Base-by-base conservation (phyloP, 768 basidiomycete species). In the Chalciporus sphaerocephalus region DNA sequence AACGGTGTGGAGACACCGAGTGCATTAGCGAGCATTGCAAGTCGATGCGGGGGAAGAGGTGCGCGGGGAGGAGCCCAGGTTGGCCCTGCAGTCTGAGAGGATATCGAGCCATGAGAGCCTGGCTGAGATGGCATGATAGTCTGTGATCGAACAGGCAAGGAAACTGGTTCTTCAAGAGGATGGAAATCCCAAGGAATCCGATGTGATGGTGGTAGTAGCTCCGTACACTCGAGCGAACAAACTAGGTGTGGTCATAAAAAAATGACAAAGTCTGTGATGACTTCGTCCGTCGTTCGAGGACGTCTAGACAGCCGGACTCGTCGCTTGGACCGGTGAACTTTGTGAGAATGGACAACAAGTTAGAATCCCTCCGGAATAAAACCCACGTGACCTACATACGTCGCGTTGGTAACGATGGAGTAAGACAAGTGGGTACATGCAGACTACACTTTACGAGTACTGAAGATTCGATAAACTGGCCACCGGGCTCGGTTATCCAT, bases 11-110 rank as follows among this genome's bases (percentile, higher is more conserved):
- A 74, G 28, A 92, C 81, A 37, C 90, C 90, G 35, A 92, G 80
- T 3, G 90, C 89, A 59, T 92, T 92, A 13, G 88, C 90, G 18
- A 92, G 72, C 54, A 85, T 87, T 27, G 87, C 90, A 9, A 92
- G 79, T 11, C 86, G 75, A 54, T 86, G 76, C 5, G 90, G 88
- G 3, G 87, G 66, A 7, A 92, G 69, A 4, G 89, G 90, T 18
- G 83, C 64, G 57, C 79, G 84, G 47, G 86, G 87, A 6, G 78
- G 79, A 4, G 69, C 70, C 85, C 86, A 85, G 44, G 40, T 1
- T 13, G 46, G 42, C 16, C 38, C 44, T 12, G 48, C 42, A 39
- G 44, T 55, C 20, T 44, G 50, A 17, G 56, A 42, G 44, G 39
- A 25, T 9, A 35, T 18, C 4, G 55, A 53, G 24, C 27, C 33